Evolutionary conservation across 2,329 filamentous ascomycete genomes (phyloP).

Genomic region (Phyllosticta paracitricarpa): DNA sequence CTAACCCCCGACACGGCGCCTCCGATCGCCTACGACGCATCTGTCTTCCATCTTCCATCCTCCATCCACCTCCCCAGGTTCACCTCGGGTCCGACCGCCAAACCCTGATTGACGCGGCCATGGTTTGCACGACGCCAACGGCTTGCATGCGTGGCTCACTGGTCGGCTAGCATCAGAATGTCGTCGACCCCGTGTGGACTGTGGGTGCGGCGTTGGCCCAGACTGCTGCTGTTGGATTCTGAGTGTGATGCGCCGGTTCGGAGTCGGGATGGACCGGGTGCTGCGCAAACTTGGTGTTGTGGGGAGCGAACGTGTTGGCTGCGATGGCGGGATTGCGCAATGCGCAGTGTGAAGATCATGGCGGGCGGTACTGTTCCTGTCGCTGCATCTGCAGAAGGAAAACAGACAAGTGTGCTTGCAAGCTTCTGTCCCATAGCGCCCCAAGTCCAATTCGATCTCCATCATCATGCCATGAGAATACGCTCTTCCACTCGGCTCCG

Average conservation of each 20-base stretch:
- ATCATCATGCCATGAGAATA: not conserved
- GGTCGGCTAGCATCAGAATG: not conserved
- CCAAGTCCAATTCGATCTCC: no score
- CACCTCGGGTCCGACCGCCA: not conserved
- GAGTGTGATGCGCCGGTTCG: not conserved
- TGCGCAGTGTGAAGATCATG: not conserved
- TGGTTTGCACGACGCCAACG: not conserved
- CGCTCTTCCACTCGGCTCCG: not conserved
- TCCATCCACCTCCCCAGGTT: not conserved
- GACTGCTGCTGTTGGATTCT: not conserved
- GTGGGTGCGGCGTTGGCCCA: not conserved
- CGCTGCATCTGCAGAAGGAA: not conserved
- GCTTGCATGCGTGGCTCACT: not conserved
- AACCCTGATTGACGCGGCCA: not conserved
- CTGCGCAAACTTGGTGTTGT: not conserved
- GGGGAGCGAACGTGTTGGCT: not conserved
- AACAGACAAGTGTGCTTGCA: not conserved
- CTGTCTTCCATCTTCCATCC: not conserved
- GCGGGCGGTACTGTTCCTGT: not conserved
- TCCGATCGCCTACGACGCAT: not conserved
- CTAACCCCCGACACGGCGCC: not conserved
- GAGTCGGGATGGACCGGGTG: not conserved
- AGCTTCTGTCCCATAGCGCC: no score
- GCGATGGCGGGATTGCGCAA: not conserved
- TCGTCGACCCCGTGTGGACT: not conserved